These are phyloP conservation scores for Sporothrix euskadiensis DNA, from an alignment of 2,329 filamentous ascomycete genomes.

Conservation along the genomic window DNA sequence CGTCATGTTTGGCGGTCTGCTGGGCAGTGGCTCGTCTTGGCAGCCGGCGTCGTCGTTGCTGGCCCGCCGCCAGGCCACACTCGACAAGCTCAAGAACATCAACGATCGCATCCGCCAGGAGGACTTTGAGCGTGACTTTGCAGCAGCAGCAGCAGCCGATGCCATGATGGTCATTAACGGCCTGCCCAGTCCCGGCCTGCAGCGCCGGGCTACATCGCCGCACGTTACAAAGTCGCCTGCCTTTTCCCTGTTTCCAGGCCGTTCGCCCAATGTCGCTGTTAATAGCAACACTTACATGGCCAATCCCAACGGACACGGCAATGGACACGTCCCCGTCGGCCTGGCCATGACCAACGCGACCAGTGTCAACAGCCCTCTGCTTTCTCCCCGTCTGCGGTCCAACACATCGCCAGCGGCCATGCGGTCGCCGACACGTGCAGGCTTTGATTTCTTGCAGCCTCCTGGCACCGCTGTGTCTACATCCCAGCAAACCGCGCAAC, in stretches of 20 bases:
- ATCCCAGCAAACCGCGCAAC: neutral
- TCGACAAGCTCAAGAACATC: constrained; percentile 58
- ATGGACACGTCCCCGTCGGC: neutral
- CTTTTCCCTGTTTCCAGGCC: constrained; percentile 49
- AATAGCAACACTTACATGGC: neutral
- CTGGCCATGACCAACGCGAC: neutral
- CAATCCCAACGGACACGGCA: neutral
- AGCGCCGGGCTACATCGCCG: constrained; percentile 53
- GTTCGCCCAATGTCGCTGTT: constrained; percentile 33
- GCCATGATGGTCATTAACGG: neutral
- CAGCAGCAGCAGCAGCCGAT: constrained; percentile 1
- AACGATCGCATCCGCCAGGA: constrained; percentile 48
- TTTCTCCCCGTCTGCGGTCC: constrained; percentile 49
- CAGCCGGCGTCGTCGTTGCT: constrained; percentile 48
- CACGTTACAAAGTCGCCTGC: constrained; percentile 48
- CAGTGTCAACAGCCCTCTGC: constrained; percentile 31
- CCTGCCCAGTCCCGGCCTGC: constrained; percentile 26
- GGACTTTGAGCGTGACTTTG: constrained; percentile 33
- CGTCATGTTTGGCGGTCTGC: constrained; percentile 82
- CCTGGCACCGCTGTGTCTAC: neutral
- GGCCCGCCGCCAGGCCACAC: constrained; percentile 58
- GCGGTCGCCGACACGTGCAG: constrained; percentile 41
- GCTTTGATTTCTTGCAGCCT: neutral
- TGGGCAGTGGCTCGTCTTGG: constrained; percentile 42
- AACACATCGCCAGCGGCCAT: constrained; percentile 48